A percentile compares a stretch with the other conserved stretches of the same genome.
phyloP scores from a whole-genome alignment of 228 moss, liverwort and hornwort genomes.

The Sphagnum fallax region DNA sequence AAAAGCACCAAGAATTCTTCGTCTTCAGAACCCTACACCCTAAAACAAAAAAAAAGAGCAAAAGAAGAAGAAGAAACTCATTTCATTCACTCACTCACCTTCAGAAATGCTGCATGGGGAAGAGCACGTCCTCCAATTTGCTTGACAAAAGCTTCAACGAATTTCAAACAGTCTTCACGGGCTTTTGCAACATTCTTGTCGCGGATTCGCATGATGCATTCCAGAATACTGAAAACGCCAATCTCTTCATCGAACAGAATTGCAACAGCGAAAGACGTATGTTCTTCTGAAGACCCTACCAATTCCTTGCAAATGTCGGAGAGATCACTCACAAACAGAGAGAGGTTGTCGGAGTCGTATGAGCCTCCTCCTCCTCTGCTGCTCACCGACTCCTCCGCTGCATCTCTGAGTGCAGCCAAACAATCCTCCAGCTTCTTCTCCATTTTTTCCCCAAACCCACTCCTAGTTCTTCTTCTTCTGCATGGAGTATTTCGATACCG shows the following conservation, averaged over 20 bases:
- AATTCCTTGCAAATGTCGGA: conserved; percentile 59
- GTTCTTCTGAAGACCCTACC: conserved; percentile 37
- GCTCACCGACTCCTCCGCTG: conserved; percentile 14
- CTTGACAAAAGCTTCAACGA: conserved; percentile 55
- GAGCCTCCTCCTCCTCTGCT: conserved; percentile 13
- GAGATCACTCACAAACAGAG: conserved; percentile 44
- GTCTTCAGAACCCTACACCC: neutral
- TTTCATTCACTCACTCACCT: conserved; percentile 28
- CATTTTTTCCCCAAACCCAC: conserved; percentile 8
- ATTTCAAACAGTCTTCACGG: conserved; percentile 57
- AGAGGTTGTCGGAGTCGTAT: conserved; percentile 25
- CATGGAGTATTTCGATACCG: too few relatives aligned
- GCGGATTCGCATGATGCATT: conserved; percentile 43
- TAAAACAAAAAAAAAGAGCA: neutral
- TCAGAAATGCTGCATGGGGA: conserved; percentile 58
- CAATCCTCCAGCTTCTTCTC: conserved; percentile 29
- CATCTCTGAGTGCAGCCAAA: conserved; percentile 30
- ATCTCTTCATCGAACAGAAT: conserved; percentile 70
- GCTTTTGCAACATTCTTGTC: conserved; percentile 62
- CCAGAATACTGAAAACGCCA: conserved; percentile 62
- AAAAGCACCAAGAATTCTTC: neutral
- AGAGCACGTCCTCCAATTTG: conserved; percentile 61
- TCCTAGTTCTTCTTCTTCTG: too few relatives aligned
- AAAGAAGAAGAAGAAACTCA: neutral
- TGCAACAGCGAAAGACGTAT: conserved; percentile 66